phyloP scores from a whole-genome alignment of 1,284 basidiomycete genomes.

The Cryptococcus sp. region DNA sequence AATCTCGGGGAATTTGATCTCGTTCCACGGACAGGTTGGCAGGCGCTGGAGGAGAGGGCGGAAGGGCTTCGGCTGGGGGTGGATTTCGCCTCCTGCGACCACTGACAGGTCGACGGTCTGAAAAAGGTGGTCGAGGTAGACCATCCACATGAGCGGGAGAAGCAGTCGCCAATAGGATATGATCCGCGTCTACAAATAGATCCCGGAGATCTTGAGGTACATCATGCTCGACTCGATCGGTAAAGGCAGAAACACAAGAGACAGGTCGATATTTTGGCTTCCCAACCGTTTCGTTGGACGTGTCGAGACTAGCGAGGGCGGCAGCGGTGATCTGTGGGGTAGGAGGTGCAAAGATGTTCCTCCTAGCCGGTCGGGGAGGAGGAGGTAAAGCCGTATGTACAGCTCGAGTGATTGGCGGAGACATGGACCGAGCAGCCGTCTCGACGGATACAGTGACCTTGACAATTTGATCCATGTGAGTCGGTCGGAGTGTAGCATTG shows the following conservation, averaged over 20 bases:
- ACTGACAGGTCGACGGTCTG: not conserved
- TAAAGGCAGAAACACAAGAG: not conserved
- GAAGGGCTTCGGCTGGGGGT: conserved; percentile 11
- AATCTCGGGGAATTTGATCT: conserved; percentile 2
- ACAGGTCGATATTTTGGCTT: conserved; percentile 3
- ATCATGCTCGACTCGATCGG: conserved; percentile 5
- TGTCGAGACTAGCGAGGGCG: conserved; percentile 1
- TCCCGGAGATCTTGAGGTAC: conserved; percentile 23
- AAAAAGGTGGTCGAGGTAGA: conserved; percentile 8
- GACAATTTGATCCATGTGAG: not conserved
- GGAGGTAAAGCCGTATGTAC: no score
- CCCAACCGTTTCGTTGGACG: conserved; percentile 11
- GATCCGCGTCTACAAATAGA: conserved; percentile 9
- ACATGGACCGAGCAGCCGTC: no score
- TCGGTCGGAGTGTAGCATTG: no score
- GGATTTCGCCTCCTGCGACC: conserved; percentile 2
- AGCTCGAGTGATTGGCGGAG: no score
- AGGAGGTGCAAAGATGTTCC: not conserved
- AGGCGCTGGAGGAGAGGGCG: not conserved
- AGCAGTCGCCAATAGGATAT: conserved; percentile 11
- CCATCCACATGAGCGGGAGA: conserved; percentile 17
- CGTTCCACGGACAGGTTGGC: not conserved
- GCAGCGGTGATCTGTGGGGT: not conserved
- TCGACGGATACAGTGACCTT: not conserved
- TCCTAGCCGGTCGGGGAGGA: not conserved